These are phyloP conservation scores for Inga laurina DNA, from an alignment of 306 rosid species.

Conservation along the genomic window DNA sequence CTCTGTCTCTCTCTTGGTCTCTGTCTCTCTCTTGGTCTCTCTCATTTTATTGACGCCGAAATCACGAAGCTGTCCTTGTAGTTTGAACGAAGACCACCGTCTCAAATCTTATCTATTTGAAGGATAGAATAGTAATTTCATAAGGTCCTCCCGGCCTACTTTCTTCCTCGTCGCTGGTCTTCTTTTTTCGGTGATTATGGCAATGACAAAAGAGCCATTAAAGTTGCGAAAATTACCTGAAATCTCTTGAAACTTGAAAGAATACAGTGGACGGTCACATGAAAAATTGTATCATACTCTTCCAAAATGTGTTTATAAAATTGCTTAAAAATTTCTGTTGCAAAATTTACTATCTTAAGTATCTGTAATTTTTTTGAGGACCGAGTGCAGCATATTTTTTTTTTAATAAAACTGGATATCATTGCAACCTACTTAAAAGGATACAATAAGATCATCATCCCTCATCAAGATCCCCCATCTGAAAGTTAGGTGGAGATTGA, in stretches of 20 bases:
- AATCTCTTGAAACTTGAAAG: background rate
- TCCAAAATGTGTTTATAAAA: too few relatives aligned
- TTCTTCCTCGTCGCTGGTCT: background rate
- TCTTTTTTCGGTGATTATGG: background rate
- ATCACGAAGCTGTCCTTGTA: constrained; percentile 40
- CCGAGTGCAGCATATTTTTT: too few relatives aligned
- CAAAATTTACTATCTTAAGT: too few relatives aligned
- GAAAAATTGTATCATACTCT: background rate
- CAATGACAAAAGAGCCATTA: constrained; percentile 9
- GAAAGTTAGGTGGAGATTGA: too few relatives aligned
- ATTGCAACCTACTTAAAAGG: too few relatives aligned
- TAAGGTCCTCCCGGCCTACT: background rate
- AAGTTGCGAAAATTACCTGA: background rate
- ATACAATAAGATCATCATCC: too few relatives aligned
- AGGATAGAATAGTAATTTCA: constrained; percentile 29
- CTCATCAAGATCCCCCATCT: too few relatives aligned
- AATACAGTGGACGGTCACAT: background rate
- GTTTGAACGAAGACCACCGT: background rate
- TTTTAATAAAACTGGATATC: too few relatives aligned
- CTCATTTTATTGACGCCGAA: constrained; percentile 42
- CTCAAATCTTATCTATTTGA: background rate
- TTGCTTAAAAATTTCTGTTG: too few relatives aligned
- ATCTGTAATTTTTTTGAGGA: too few relatives aligned
- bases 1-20: constrained; percentile 8
- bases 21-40: constrained; percentile 37